These are phyloP conservation scores for Draba incana DNA, from an alignment of 345 rosid genomes.

Conservation along the genomic window DNA sequence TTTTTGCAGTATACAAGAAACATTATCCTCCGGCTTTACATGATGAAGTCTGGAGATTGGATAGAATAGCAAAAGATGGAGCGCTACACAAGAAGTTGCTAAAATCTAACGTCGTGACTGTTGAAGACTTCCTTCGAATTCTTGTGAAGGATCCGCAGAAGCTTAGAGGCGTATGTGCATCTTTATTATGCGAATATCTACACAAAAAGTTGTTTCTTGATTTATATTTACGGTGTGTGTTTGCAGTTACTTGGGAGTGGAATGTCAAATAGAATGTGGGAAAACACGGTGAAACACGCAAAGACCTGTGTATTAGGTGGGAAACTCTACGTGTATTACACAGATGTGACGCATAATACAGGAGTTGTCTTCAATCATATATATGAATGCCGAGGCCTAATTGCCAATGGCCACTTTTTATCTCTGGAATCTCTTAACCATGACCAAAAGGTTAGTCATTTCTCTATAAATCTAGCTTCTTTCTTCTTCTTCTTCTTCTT, in stretches of 20 bases:
- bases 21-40: conserved; percentile 89
- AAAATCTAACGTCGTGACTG: conserved; percentile 56
- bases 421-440: conserved; percentile 68
- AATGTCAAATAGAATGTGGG: conserved; percentile 98
- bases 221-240: conserved; percentile 11
- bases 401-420: conserved; percentile 67
- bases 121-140: conserved; percentile 82
- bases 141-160: conserved; percentile 68
- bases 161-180: conserved; percentile 65
- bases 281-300: conserved; percentile 85
- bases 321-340: conserved; percentile 70
- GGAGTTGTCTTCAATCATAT: conserved; percentile 83
- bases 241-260: conserved; percentile 89
- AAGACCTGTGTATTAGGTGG: conserved; percentile 84
- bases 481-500: background rate
- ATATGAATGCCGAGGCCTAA: conserved; percentile 76
- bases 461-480: conserved; percentile 4
- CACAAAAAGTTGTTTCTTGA: conserved; percentile 5
- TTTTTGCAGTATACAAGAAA: conserved; percentile 79
- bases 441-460: conserved; percentile 63
- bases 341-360: conserved; percentile 50
- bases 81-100: conserved; percentile 80
- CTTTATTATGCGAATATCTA: conserved; percentile 8
- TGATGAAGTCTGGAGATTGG: conserved; percentile 95
- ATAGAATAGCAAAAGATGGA: conserved; percentile 91